Percentiles rank a stretch among this genome's conserved stretches.
These are phyloP conservation scores for Yamadazyma siamensis DNA, from an alignment of 1,139 yeast genomes.

Conservation along the genomic window DNA sequence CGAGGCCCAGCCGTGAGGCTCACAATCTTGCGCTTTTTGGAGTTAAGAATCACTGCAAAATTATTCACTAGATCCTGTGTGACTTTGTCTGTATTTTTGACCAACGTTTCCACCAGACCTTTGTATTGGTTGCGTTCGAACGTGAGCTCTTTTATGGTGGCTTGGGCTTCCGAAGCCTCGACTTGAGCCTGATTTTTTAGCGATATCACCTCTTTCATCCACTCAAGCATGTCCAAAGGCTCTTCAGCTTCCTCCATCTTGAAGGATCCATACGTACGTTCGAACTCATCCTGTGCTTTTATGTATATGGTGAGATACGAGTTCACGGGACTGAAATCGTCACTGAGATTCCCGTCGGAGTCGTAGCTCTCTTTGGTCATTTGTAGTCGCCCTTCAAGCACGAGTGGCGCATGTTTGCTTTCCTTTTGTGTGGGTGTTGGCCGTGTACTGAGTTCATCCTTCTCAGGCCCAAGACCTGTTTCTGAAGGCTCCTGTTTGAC, in stretches of 20 bases:
- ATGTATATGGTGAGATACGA: slow-evolving; percentile 9
- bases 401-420: too few species aligned
- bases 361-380: slow-evolving; percentile 10
- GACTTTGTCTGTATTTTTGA: slow-evolving; percentile 23
- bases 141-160: slow-evolving; percentile 1
- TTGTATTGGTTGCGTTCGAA: slow-evolving; percentile 10
- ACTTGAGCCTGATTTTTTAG: slow-evolving; percentile 4
- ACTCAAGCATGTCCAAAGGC: slow-evolving; percentile 11
- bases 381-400: slow-evolving; percentile 8
- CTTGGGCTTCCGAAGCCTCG: not conserved
- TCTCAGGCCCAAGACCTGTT: too few species aligned
- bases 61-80: slow-evolving; percentile 33
- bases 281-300: slow-evolving; percentile 9
- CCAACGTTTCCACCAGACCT: slow-evolving; percentile 4
- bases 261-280: slow-evolving; percentile 11
- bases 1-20: slow-evolving; percentile 16
- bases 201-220: slow-evolving; percentile 10
- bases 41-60: slow-evolving; percentile 32
- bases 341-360: slow-evolving; percentile 9
- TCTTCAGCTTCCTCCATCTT: slow-evolving; percentile 9
- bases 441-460: too few species aligned
- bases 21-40: slow-evolving; percentile 37
- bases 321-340: slow-evolving; percentile 11
- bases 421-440: too few species aligned
- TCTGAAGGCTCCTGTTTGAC: too few species aligned